A percentile compares a stretch with the other conserved stretches of the same genome.
phyloP scores from a whole-genome alignment of 169 alveolate species.

The Cryptosporidium sp. region DNA sequence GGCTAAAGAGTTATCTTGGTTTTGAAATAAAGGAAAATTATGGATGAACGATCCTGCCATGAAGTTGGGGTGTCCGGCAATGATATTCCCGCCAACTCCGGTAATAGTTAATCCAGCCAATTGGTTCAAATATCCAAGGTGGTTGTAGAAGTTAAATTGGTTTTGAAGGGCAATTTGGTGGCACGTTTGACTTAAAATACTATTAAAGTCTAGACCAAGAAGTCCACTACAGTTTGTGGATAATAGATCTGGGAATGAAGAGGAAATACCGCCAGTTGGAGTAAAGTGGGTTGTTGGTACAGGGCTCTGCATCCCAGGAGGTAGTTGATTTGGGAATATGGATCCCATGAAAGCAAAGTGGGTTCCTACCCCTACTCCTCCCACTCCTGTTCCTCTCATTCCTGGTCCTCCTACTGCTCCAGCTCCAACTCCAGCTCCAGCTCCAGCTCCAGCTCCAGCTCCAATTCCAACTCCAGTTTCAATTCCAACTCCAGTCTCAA shows the following conservation, averaged over 20 bases:
- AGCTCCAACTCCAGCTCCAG: background rate
- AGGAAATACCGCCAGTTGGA: background rate
- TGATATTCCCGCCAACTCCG: conserved; percentile 13
- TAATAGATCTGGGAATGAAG: conserved; percentile 15
- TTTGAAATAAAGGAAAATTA: background rate
- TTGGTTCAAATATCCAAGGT: conserved; percentile 10
- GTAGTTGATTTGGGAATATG: conserved; percentile 8
- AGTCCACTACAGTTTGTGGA: background rate
- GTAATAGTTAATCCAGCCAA: conserved; percentile 24
- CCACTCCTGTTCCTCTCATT: too few relatives aligned
- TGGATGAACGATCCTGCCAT: background rate
- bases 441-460: background rate
- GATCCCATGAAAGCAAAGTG: conserved; percentile 10
- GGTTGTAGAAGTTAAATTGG: conserved; percentile 6
- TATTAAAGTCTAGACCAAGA: background rate
- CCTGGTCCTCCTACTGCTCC: too few relatives aligned
- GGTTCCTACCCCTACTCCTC: background rate
- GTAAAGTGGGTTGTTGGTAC: background rate
- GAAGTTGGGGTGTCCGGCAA: background rate
- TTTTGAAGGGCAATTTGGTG: conserved; percentile 32
- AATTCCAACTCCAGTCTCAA: background rate
- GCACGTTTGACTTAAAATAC: background rate
- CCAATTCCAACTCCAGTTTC: background rate
- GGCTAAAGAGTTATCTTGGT: background rate
- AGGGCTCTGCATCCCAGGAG: conserved; percentile 5